Conservation (phyloP, 805 yeast species). For the Wickerhamomyces strasburgensis region DNA sequence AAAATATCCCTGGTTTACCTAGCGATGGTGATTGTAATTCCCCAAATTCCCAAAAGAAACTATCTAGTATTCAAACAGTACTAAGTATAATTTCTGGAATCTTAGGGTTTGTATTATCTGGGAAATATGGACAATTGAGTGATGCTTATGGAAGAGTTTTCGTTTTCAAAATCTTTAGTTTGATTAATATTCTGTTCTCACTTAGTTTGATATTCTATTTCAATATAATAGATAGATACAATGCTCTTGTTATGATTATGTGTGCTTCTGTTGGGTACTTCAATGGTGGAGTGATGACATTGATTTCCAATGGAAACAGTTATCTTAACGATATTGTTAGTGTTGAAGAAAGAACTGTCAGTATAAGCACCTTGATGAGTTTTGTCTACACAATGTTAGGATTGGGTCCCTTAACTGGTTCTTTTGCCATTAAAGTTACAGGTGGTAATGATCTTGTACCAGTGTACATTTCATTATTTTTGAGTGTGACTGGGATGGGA, state of each 20-base stretch:
- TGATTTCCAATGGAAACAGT: conserved; percentile 23
- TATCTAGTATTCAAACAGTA: conserved; percentile 16
- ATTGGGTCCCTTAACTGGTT: conserved; percentile 21
- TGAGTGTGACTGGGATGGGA: conserved; percentile 7
- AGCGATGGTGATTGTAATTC: conserved; percentile 3
- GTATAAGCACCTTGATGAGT: conserved; percentile 21
- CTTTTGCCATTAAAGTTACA: conserved; percentile 13
- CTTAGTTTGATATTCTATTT: conserved; percentile 14
- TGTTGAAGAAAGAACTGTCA: conserved; percentile 13
- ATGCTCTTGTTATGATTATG: conserved; percentile 7
- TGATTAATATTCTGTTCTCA: conserved; percentile 13
- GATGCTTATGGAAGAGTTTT: conserved; percentile 21
- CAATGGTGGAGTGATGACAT: conserved; percentile 22
- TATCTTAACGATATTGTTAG: conserved; percentile 20
- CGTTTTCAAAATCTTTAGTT: conserved; percentile 17
- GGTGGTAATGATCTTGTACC: conserved; percentile 6
- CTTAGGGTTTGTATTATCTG: conserved; percentile 18
- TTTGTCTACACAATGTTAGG: conserved; percentile 20
- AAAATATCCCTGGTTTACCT: not conserved
- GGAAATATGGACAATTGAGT: conserved; percentile 22
- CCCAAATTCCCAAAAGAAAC: conserved; percentile 12
- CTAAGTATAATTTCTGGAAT: conserved; percentile 18
- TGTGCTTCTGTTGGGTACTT: conserved; percentile 13
- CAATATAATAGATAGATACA: conserved; percentile 4
- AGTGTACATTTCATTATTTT: conserved; percentile 6